phyloP scores from a whole-genome alignment of 345 rosid genomes.

The Citrus australasica region DNA sequence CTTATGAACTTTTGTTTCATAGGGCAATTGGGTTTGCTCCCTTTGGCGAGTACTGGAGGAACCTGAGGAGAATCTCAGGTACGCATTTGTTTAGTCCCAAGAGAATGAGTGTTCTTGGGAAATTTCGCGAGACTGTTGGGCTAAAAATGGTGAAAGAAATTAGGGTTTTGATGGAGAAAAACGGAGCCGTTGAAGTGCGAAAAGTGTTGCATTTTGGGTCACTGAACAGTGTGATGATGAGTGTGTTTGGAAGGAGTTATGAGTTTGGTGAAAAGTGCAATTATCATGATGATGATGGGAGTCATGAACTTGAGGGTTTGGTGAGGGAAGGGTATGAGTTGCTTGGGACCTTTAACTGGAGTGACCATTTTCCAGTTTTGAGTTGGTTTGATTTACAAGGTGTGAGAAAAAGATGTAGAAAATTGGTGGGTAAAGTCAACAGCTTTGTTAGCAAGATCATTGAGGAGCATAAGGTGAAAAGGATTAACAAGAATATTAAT shows the following conservation, averaged over 20 bases:
- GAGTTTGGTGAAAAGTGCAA: slow-evolving; percentile 30
- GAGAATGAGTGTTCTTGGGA: slow-evolving; percentile 45
- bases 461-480: slow-evolving; percentile 50
- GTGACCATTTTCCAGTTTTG: slow-evolving; percentile 75
- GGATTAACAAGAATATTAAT: neutral
- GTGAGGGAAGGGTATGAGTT: slow-evolving; percentile 76
- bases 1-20: slow-evolving; percentile 74
- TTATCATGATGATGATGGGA: slow-evolving; percentile 20
- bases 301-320: slow-evolving; percentile 47
- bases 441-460: slow-evolving; percentile 56
- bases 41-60: slow-evolving; percentile 85
- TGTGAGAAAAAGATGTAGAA: slow-evolving; percentile 62
- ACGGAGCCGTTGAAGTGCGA: slow-evolving; percentile 44
- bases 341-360: slow-evolving; percentile 76
- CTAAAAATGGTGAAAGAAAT: slow-evolving; percentile 44
- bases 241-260: slow-evolving; percentile 66
- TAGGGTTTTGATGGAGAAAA: slow-evolving; percentile 13
- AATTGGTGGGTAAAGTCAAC: slow-evolving; percentile 49
- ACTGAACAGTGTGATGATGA: slow-evolving; percentile 69
- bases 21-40: slow-evolving; percentile 92
- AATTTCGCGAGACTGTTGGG: slow-evolving; percentile 47
- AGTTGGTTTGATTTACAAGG: slow-evolving; percentile 75
- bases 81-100: slow-evolving; percentile 80
- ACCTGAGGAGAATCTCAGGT: slow-evolving; percentile 69
- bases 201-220: slow-evolving; percentile 66